phyloP scores from a whole-genome alignment of 1,284 basidiomycete genomes.

The Trametes polyzona region DNA sequence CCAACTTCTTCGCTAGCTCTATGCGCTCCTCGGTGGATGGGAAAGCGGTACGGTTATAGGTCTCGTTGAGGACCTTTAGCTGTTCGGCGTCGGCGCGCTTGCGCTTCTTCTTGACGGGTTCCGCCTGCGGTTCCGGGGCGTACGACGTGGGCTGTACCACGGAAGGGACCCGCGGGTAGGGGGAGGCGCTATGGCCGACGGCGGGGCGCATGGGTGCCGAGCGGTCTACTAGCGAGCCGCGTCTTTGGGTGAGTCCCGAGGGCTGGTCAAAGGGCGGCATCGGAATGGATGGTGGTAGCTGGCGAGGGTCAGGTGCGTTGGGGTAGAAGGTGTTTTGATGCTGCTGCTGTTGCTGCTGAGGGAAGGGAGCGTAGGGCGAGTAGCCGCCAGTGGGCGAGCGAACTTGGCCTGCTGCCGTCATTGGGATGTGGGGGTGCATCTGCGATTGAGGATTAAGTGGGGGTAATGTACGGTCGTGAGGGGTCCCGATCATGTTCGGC shows the following conservation, averaged over 20 bases:
- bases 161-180: slow-evolving; percentile 46
- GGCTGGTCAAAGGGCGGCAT: slow-evolving; percentile 31
- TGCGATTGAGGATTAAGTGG: slow-evolving; percentile 44
- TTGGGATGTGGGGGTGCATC: slow-evolving; percentile 29
- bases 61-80: slow-evolving; percentile 78
- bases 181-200: slow-evolving; percentile 38
- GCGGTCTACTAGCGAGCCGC: slow-evolving; percentile 37
- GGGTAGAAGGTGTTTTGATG: slow-evolving; percentile 26
- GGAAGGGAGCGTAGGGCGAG: slow-evolving; percentile 28
- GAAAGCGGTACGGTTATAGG: slow-evolving; percentile 79
- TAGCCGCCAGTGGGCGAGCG: slow-evolving; percentile 34
- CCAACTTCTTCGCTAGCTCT: slow-evolving; percentile 71
- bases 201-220: slow-evolving; percentile 31
- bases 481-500: slow-evolving; percentile 46
- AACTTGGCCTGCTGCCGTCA: slow-evolving; percentile 29
- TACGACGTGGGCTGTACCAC: slow-evolving; percentile 24
- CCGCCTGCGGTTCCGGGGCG: slow-evolving; percentile 40
- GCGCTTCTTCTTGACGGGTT: slow-evolving; percentile 83
- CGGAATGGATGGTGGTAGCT: slow-evolving; percentile 34
- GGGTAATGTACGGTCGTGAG: slow-evolving; percentile 51
- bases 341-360: slow-evolving; percentile 29
- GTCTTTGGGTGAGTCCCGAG: slow-evolving; percentile 34
- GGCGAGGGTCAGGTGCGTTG: slow-evolving; percentile 33
- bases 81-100: slow-evolving; percentile 81
- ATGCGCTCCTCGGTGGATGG: slow-evolving; percentile 84